Conservation (phyloP, 202 grass and related monocot species). For the Zoysia matrella region DNA sequence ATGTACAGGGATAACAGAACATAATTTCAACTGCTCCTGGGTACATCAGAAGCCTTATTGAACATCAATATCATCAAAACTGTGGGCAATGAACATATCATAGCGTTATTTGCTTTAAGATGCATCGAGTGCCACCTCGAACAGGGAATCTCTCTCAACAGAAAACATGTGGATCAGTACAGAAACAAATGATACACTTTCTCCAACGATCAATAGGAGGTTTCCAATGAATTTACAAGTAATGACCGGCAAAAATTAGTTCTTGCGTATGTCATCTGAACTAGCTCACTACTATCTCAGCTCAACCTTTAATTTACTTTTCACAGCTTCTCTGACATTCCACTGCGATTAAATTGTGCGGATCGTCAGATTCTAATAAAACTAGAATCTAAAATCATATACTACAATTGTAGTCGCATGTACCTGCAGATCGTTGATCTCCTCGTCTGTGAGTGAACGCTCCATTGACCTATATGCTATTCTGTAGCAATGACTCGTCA, state of each 20-base stretch:
- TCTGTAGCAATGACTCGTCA: slow-evolving; percentile 77
- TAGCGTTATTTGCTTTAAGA: background rate
- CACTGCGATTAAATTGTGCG: slow-evolving; percentile 58
- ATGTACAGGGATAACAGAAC: background rate
- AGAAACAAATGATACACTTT: slow-evolving; percentile 24
- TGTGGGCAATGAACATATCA: background rate
- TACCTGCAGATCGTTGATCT: too few species aligned
- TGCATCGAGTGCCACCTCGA: background rate
- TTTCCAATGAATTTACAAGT: slow-evolving; percentile 1
- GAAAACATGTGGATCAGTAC: background rate
- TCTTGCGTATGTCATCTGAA: slow-evolving; percentile 9
- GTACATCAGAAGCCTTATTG: background rate
- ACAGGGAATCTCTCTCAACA: background rate
- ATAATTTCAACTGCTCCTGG: background rate
- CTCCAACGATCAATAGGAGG: background rate
- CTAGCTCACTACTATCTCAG: slow-evolving; percentile 62
- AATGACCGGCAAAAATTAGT: background rate
- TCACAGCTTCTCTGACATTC: too few species aligned
- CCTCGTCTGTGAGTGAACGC: too few species aligned
- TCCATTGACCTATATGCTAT: too few species aligned
- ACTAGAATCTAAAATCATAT: slow-evolving; percentile 20
- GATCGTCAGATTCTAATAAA: slow-evolving; percentile 25
- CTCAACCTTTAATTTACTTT: slow-evolving; percentile 46
- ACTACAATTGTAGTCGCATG: slow-evolving; percentile 23
- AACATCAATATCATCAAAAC: background rate